Conservation (phyloP, 306 rosid genomes). For the Cicer yamashitae region DNA sequence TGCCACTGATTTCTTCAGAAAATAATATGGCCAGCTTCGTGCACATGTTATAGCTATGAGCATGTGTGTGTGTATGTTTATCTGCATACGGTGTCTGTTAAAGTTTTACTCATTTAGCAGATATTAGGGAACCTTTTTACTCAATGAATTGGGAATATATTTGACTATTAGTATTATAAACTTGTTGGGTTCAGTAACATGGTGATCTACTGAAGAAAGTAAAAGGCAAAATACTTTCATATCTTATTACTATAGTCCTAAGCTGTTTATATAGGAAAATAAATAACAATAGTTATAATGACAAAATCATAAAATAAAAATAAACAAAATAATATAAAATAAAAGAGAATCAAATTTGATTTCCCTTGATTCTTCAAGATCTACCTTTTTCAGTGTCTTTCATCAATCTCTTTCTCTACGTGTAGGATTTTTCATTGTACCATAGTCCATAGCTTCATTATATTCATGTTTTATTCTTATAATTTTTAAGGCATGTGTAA, state of each 20-base stretch:
- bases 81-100: slow-evolving; percentile 16
- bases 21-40: neutral
- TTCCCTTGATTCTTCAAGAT: neutral
- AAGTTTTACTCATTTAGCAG: slow-evolving; percentile 18
- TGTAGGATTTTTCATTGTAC: slow-evolving; percentile 10
- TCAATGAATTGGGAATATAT: neutral
- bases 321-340: no score
- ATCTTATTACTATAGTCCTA: no score
- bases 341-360: no score
- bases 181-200: slow-evolving; percentile 20
- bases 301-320: no score
- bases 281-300: no score
- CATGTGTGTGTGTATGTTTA: slow-evolving; percentile 4
- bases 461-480: slow-evolving; percentile 32
- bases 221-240: no score
- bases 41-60: slow-evolving; percentile 24
- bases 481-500: slow-evolving; percentile 41
- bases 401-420: slow-evolving; percentile 18
- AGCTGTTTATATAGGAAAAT: no score
- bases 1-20: slow-evolving; percentile 35
- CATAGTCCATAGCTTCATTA: slow-evolving; percentile 3
- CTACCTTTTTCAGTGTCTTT: slow-evolving; percentile 33
- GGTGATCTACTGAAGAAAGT: neutral
- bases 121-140: slow-evolving; percentile 41
- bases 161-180: slow-evolving; percentile 28